Conservation (phyloP, 1,284 basidiomycete species). For the Chondrostereum purpureum region DNA sequence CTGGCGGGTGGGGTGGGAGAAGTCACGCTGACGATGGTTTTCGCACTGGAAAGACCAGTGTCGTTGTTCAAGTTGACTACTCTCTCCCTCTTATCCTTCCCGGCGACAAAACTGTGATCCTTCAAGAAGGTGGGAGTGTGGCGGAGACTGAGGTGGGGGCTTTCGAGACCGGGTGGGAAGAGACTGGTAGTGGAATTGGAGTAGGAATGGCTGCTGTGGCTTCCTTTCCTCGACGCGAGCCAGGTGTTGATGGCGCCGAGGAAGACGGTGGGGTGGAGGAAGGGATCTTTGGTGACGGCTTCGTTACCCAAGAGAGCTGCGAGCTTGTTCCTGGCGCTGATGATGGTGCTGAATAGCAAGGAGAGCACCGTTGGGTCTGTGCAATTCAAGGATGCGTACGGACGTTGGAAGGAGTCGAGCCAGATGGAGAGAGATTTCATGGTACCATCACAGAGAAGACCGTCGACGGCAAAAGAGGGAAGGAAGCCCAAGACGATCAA, state of each 20-base stretch:
- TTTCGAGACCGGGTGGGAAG: no score
- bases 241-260: conserved; percentile 27
- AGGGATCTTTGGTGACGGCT: conserved; percentile 65
- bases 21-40: conserved; percentile 4
- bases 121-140: conserved; percentile 9
- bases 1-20: conserved; percentile 9
- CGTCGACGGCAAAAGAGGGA: conserved; percentile 35
- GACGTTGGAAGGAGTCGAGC: no score
- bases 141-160: conserved; percentile 7
- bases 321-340: conserved; percentile 62
- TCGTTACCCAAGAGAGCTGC: conserved; percentile 18
- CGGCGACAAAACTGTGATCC: conserved; percentile 8
- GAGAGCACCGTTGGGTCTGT: conserved; percentile 58
- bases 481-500: conserved; percentile 63
- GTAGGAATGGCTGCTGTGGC: neutral
- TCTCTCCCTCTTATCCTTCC: no score
- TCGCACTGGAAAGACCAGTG: neutral
- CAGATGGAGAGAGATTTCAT: conserved; percentile 63
- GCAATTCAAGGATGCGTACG: no score
- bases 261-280: conserved; percentile 58
- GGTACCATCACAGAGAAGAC: conserved; percentile 69
- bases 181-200: neutral
- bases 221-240: neutral
- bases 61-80: neutral
- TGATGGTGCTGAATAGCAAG: conserved; percentile 60